Evolutionary conservation across 345 rosid genomes (phyloP), one percentile per base, ranked within the genome.

Genomic region (Erodium maritimum): DNA sequence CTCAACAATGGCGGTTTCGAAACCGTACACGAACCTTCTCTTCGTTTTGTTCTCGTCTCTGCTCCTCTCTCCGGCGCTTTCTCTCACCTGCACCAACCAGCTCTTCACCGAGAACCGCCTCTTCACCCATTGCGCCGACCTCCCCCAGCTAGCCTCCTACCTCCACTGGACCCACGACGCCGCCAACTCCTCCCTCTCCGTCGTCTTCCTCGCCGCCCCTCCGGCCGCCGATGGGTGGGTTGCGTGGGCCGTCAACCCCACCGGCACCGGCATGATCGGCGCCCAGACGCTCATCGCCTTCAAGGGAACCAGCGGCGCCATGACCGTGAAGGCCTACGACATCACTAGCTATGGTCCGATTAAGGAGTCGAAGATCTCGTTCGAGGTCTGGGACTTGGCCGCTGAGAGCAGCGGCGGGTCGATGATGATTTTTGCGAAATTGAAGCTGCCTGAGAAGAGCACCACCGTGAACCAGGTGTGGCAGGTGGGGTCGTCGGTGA

Each of bases 101-200:
- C 81, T 65, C 5, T 69, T 87, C 67, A 62, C 64, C 51, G 67
- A 57, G 61, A 79, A 67, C 74, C 63, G 65, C 17, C n/a, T 65
- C 52, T 91, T 77, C 67, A 14, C 71, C 22, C 76, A 79, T 67
- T 85, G 97, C 79, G 67, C 78, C 4, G 87, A 85, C 66, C 85
- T 87, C 52, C 86, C 97, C 1, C 45, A 76, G 1, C 96, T 88
- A 52, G 60, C 74, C 37, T 68, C 97, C 61, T 69, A 24, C 78
- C 85, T 91, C 17, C 97, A 85, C 77, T 91, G 68, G 78, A 77
- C 88, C 65, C 83, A 80, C 69, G 63, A 85, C 63, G 48, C 84
- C 34, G 19, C 88, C 42, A 86, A 82, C 77, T 29, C 14, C 55
- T 19, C 24, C 20, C 25, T 61, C 20, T 62, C 61, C 18, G 19